Conservation (phyloP, 495 filamentous ascomycete genomes). For the Cairneyella variabilis region DNA sequence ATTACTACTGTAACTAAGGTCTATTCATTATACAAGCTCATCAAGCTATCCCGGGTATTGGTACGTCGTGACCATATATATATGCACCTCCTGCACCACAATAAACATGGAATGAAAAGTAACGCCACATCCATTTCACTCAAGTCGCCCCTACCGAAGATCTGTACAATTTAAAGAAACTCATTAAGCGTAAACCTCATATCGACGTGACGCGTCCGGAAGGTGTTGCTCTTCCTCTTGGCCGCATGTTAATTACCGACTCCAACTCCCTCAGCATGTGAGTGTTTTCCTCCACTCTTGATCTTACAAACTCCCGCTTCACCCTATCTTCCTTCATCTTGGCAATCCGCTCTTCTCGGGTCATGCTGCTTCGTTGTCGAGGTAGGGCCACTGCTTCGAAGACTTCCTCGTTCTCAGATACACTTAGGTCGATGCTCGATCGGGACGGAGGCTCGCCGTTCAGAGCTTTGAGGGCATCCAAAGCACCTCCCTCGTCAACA, state of each 20-base stretch:
- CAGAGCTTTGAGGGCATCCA: constrained; percentile 70
- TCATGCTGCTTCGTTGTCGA: constrained; percentile 65
- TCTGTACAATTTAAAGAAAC: background rate
- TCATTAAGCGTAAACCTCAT: constrained; percentile 22
- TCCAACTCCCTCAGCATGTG: constrained; percentile 91
- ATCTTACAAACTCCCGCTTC: constrained; percentile 59
- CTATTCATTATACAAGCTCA: background rate
- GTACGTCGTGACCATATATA: background rate
- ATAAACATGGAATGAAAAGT: background rate
- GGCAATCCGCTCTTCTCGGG: constrained; percentile 80
- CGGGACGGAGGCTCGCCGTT: constrained; percentile 54
- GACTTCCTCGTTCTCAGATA: constrained; percentile 68
- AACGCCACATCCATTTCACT: background rate
- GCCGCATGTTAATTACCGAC: constrained; percentile 76
- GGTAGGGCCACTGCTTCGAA: constrained; percentile 87
- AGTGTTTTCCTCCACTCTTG: constrained; percentile 72
- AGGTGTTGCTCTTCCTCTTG: constrained; percentile 39
- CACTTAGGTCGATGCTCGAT: constrained; percentile 34
- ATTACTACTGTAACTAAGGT: too few species aligned
- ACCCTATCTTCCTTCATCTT: constrained; percentile 87
- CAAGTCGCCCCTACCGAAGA: background rate
- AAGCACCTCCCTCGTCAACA: constrained; percentile 73
- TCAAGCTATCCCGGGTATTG: constrained; percentile 4
- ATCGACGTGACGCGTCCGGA: constrained; percentile 26
- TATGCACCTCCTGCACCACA: too few species aligned